A percentile compares a stretch with the other conserved stretches of the same genome.
Conservation (phyloP, 2,329 filamentous ascomycete genomes). For the Paraconiothyrium sp. region DNA sequence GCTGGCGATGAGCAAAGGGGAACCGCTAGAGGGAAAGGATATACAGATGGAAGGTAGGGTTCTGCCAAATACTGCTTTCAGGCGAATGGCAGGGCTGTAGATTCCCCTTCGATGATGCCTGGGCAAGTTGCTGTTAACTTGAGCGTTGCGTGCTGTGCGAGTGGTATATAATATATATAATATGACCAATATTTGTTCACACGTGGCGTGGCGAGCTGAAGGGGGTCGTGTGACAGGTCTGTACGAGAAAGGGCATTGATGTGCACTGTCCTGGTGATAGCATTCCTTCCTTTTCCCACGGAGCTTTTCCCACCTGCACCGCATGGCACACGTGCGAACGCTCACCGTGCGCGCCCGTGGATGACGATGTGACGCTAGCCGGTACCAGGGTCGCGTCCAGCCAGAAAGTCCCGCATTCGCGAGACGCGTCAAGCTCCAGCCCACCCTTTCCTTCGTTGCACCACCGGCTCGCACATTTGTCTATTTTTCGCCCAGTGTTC, state of each 20-base stretch:
- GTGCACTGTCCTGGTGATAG: background rate
- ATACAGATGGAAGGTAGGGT: slow-evolving; percentile 52
- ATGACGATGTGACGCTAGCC: slow-evolving; percentile 20
- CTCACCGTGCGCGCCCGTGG: slow-evolving; percentile 1
- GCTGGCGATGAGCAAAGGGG: slow-evolving; percentile 60
- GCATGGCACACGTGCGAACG: slow-evolving; percentile 15
- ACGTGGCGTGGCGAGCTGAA: background rate
- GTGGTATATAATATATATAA: too few relatives aligned
- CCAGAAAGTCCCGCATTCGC: background rate
- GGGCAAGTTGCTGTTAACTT: too few relatives aligned
- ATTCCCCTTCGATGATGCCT: too few relatives aligned
- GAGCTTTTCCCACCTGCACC: background rate
- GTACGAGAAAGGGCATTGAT: background rate
- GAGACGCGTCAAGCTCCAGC: slow-evolving; percentile 5
- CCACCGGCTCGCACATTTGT: background rate
- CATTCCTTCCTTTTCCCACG: background rate
- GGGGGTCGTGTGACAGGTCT: background rate
- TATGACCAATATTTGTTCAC: too few relatives aligned
- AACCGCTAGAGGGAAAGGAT: slow-evolving; percentile 49
- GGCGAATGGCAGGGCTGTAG: slow-evolving; percentile 49
- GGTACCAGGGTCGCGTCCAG: slow-evolving; percentile 13
- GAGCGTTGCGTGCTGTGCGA: too few relatives aligned
- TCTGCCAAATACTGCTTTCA: slow-evolving; percentile 52
- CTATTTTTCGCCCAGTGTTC: background rate
- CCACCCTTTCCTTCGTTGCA: background rate